Evolutionary conservation across 306 rosid species (phyloP).

Genomic region (Hippophae gyantsensis): DNA sequence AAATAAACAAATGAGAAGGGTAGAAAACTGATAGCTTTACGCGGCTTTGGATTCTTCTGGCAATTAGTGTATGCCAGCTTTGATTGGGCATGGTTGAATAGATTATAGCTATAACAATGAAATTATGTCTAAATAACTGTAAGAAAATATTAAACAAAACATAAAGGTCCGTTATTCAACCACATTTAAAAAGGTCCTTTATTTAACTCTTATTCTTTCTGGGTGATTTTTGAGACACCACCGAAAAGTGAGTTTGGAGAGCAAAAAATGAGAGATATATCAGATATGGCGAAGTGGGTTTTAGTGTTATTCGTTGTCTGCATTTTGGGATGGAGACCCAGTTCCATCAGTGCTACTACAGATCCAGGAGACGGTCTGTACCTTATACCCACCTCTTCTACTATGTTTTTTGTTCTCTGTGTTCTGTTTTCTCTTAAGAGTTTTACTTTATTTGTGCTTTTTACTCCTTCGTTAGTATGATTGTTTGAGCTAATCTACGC

Average conservation of each 20-base stretch:
- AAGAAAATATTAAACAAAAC: conserved; percentile 1
- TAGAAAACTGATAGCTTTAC: conserved; percentile 20
- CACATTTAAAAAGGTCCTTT: not conserved
- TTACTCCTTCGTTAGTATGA: not conserved
- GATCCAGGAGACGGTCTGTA: conserved; percentile 77
- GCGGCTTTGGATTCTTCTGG: conserved; percentile 78
- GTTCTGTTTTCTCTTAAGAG: conserved; percentile 9
- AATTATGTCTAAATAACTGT: conserved; percentile 11
- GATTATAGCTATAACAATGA: conserved; percentile 1
- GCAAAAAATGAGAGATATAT: conserved; percentile 31
- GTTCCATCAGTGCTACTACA: conserved; percentile 56
- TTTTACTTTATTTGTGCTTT: not conserved
- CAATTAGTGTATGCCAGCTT: conserved; percentile 87
- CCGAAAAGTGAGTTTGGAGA: conserved; percentile 4
- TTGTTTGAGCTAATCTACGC: conserved; percentile 16
- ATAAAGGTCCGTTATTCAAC: not conserved
- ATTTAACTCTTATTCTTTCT: conserved; percentile 22
- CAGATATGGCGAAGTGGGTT: conserved; percentile 42
- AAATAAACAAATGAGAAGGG: not conserved
- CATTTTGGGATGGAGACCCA: conserved; percentile 43
- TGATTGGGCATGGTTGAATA: conserved; percentile 46
- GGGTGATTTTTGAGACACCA: conserved; percentile 23
- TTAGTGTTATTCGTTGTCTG: conserved; percentile 48
- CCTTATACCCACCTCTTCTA: conserved; percentile 15
- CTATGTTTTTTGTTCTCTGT: conserved; percentile 2